Evolutionary conservation across 495 filamentous ascomycete genomes (phyloP).

Genomic region (Astrothelium subdiscretum): DNA sequence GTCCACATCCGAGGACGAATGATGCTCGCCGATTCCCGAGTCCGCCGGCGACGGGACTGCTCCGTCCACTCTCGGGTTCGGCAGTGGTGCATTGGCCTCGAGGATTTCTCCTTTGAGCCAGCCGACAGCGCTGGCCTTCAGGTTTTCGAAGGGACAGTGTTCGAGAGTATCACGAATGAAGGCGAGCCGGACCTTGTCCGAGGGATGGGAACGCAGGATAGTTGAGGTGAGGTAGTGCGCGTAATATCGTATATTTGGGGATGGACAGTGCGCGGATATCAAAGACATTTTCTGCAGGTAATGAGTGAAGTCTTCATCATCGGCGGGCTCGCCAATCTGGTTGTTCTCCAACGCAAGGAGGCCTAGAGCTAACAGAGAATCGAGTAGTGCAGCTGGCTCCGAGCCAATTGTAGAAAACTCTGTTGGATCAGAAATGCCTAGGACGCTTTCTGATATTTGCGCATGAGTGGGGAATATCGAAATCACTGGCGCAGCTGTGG

Average conservation of each 20-base stretch:
- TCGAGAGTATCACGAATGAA: constrained; percentile 74
- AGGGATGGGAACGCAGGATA: constrained; percentile 67
- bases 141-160: constrained; percentile 61
- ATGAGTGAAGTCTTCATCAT: constrained; percentile 28
- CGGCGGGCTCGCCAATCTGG: constrained; percentile 24
- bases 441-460: constrained; percentile 17
- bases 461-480: constrained; percentile 31
- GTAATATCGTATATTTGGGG: constrained; percentile 54
- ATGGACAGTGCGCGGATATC: constrained; percentile 55
- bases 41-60: not conserved
- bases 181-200: constrained; percentile 53
- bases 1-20: constrained; percentile 29
- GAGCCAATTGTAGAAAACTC: constrained; percentile 18
- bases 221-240: constrained; percentile 62
- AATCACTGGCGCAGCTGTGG: constrained; percentile 7
- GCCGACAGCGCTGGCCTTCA: constrained; percentile 69
- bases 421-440: not conserved
- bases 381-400: constrained; percentile 32
- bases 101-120: constrained; percentile 85
- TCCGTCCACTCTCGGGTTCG: not conserved
- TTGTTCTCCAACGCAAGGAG: constrained; percentile 26
- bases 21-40: constrained; percentile 8
- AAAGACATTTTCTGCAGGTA: constrained; percentile 49
- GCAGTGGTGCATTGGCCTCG: constrained; percentile 32
- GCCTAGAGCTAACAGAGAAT: constrained; percentile 36